These are phyloP conservation scores for Rhizophora mangle DNA, from an alignment of 345 rosid genomes.

Conservation along the genomic window DNA sequence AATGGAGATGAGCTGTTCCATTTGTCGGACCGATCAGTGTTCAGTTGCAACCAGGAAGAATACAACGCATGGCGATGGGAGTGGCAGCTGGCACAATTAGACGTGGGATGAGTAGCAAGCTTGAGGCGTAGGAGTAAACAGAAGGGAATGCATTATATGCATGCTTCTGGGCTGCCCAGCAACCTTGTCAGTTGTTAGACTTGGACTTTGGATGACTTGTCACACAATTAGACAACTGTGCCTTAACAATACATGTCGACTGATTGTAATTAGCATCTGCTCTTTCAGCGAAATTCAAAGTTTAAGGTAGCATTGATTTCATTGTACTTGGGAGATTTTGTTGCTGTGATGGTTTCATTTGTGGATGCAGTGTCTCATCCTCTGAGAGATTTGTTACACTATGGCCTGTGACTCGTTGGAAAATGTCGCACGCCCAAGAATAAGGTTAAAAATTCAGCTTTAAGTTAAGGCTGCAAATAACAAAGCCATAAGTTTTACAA, in stretches of 20 bases:
- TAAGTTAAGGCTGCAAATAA: no score
- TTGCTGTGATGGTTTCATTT: no score
- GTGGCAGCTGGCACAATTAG: constrained; percentile 50
- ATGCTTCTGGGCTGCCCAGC: background rate
- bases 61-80: constrained; percentile 48
- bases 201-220: background rate
- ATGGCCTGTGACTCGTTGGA: no score
- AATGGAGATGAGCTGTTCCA: constrained; percentile 59
- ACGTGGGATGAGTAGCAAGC: constrained; percentile 61
- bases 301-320: no score
- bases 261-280: background rate
- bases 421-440: no score
- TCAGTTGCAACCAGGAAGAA: constrained; percentile 74
- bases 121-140: constrained; percentile 44
- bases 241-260: background rate
- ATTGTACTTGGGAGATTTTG: no score
- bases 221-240: constrained; percentile 6
- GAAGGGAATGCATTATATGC: background rate
- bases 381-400: no score
- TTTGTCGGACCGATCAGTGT: constrained; percentile 50
- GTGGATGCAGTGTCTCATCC: no score
- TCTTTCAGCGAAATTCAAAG: no score
- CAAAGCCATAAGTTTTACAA: no score
- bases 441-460: no score
- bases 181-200: background rate